Evolutionary conservation across 139 green algal genomes (phyloP), one percentile per base, ranked within the genome.

Genomic region (Spirogloea muscicola): DNA sequence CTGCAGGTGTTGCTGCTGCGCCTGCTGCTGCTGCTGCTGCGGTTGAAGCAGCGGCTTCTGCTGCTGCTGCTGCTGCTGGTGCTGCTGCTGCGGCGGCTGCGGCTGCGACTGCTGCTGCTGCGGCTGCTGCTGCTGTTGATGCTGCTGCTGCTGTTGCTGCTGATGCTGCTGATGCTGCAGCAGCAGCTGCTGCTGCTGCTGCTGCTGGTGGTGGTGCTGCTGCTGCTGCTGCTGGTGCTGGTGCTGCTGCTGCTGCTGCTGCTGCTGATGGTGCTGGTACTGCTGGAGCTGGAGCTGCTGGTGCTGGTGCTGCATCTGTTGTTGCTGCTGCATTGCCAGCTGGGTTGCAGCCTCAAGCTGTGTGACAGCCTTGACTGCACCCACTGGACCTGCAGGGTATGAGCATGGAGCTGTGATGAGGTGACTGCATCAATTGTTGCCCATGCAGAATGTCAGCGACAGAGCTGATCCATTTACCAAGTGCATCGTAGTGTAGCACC

Each of bases 41-140:
- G n/a, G n/a, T n/a, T n/a, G n/a, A n/a, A 16, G 31, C 58, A 31
- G 58, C 29, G 29, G 58, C 58, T 67, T 10, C 27, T 25, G 58
- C 58, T 66, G 58, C 2, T 43, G 29, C 36, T 44, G 31, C 36
- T 49, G 36, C 29, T 67, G 58, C 2, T 66, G 58, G 21, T 49
- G 58, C 2, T 66, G 58, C 58, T 42, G 58, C 0, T 66, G 58
- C 10, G 41, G 57, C 57, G 41, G 57, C 57, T 65, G 57, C 57
- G 41, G 57, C 57, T 65, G 57, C 57, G 41, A 34, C 57, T 65
- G 57, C 27, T 41, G n/a, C 27, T 41, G 57, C 5, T 7, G 57
- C 7, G 16, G 33, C 49, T 37, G 49, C 7, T 7, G 29, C 13
- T 18, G 7, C 49, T 7, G 49, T 7, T 21, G 49, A 13, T 60